Evolutionary conservation across 225 moss, liverwort and hornwort species (phyloP), one percentile per base, ranked within the genome.

Genomic region (Marchantia polymorpha): DNA sequence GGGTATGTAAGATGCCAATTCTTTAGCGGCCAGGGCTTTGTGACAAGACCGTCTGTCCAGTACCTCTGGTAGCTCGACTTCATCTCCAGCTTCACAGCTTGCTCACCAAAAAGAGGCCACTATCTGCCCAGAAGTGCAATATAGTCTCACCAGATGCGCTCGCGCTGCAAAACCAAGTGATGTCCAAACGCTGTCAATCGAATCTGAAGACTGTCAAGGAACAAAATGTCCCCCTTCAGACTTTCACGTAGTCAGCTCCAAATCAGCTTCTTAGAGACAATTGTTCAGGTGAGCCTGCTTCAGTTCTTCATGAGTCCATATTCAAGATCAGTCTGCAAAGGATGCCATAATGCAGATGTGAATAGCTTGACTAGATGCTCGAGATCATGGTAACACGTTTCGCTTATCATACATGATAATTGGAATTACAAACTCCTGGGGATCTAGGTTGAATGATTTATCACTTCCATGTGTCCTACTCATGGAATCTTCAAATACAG

Each of bases 71-170:
- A 82, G 48, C 81, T 81, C 51, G 81, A 83, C 48, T 75, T 86
- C 85, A 89, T 94, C 65, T 96, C 94, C 26, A 93, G 83, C 64
- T 91, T 74, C 54, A 91, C 86, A 10, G 91, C 94, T 88, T 94
- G 94, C 79, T 91, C 89, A 85, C 92, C 94, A n/a, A 52, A 96
- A 83, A 86, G 88, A 96, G 0, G 87, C 90, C 83, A 94, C 96
- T 22, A 96, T 91, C 80, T 94, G 91, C 20, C 90, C 90, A 60
- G 89, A 87, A 6, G 91, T 92, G 19, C 91, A 92, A 88, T 11
- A 83, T 77, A 61, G 75, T 81, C 31, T 87, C 88, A 69, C 83
- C 86, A 61, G 79, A 74, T 46, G 46, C 78, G 56, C 78, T 69
- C 13, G 81, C 78, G 63, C 81, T 79, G 2, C 86, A 84, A 56